Conservation (phyloP, 768 basidiomycete genomes). For the Gymnopilus dilepis region DNA sequence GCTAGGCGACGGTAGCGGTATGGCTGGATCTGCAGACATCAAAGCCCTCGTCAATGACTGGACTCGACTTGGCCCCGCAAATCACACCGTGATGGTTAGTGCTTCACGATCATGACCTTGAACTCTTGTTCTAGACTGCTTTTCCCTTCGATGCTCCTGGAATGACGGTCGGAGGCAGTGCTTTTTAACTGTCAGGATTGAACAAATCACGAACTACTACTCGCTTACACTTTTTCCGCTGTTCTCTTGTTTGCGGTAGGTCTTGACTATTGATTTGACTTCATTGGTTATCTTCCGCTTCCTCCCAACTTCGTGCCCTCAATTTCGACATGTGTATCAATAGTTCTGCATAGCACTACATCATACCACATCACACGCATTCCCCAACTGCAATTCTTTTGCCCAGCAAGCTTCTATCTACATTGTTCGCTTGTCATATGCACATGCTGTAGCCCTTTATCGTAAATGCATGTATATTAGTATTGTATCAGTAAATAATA, state of each 20-base stretch:
- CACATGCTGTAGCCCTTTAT: neutral
- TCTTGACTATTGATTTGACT: neutral
- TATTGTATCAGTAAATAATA: neutral
- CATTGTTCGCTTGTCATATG: neutral
- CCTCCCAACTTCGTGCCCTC: too few relatives aligned
- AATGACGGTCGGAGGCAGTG: neutral
- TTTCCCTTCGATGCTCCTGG: neutral
- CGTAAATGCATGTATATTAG: neutral
- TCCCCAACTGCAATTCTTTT: neutral
- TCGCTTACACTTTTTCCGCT: neutral
- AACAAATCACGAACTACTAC: neutral
- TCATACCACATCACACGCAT: slow-evolving; percentile 14
- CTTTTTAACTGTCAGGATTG: neutral
- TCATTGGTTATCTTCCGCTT: neutral
- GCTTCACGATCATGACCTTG: neutral
- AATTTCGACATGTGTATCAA: slow-evolving; percentile 1
- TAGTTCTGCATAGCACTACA: neutral
- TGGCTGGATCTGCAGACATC: slow-evolving; percentile 48
- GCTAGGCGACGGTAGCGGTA: slow-evolving; percentile 40
- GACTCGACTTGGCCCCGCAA: slow-evolving; percentile 61
- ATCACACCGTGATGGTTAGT: slow-evolving; percentile 54
- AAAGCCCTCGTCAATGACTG: slow-evolving; percentile 64
- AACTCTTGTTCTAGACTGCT: neutral
- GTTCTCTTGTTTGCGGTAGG: neutral
- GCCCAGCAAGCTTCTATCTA: neutral